A percentile compares a stretch with the other conserved stretches of the same genome.
These are phyloP conservation scores for Silene coronaria DNA, from an alignment of 179 eudicot genomes.

Conservation along the genomic window DNA sequence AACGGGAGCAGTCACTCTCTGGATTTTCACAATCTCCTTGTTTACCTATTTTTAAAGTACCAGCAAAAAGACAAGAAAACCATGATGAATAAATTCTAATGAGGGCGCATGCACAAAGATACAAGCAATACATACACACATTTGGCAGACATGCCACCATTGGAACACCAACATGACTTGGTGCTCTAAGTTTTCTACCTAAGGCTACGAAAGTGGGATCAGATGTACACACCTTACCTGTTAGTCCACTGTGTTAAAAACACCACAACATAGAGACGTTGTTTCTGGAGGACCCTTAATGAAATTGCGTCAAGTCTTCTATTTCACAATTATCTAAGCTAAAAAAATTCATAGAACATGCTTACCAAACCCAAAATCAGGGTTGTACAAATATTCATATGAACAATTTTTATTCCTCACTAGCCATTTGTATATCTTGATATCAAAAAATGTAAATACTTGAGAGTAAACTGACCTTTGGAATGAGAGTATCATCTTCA, in stretches of 20 bases:
- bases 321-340: background rate
- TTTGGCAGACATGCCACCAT: background rate
- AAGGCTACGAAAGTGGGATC: background rate
- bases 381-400: background rate
- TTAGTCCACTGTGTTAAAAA: background rate
- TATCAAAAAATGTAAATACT: background rate
- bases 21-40: conserved; percentile 94
- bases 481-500: conserved; percentile 86
- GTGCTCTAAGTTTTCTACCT: background rate
- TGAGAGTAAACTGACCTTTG: conserved; percentile 55
- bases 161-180: background rate
- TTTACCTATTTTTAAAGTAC: conserved; percentile 51
- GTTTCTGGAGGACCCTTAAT: background rate
- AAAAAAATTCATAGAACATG: background rate
- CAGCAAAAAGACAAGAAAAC: conserved; percentile 2
- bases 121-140: background rate
- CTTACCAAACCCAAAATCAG: conserved; percentile 4
- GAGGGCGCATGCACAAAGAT: background rate
- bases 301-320: background rate
- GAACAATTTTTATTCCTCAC: background rate
- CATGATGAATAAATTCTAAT: background rate
- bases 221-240: background rate
- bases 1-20: conserved; percentile 93
- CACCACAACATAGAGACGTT: background rate
- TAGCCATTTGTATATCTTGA: background rate